These are phyloP conservation scores for Thraustotheca clavata DNA, from an alignment of 352 stramenopile species.

Conservation along the genomic window DNA sequence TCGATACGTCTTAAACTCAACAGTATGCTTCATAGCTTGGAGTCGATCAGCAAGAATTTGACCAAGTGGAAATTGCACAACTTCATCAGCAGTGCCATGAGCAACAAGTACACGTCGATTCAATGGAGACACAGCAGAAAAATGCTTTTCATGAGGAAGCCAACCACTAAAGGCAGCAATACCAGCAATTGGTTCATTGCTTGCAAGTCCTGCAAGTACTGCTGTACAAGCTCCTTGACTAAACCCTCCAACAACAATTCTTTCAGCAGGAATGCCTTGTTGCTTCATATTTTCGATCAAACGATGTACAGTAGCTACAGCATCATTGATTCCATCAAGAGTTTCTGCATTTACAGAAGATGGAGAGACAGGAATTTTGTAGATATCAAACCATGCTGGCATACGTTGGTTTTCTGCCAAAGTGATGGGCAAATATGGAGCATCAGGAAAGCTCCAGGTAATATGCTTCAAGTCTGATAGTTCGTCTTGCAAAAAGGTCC, in stretches of 20 bases:
- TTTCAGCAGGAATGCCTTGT: constrained; percentile 38
- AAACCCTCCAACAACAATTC: constrained; percentile 73
- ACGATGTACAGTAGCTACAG: constrained; percentile 1
- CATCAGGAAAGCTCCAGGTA: constrained; percentile 34
- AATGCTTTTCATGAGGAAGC: constrained; percentile 12
- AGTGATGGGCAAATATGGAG: constrained; percentile 48
- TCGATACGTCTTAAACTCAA: constrained; percentile 14
- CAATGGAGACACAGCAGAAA: neutral
- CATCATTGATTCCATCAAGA: constrained; percentile 1
- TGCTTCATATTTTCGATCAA: constrained; percentile 29
- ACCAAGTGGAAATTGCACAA: neutral
- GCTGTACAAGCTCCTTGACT: constrained; percentile 52
- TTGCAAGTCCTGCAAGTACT: constrained; percentile 25
- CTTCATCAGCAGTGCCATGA: constrained; percentile 8
- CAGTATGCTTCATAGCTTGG: neutral
- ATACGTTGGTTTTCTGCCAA: constrained; percentile 64
- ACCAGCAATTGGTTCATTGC: constrained; percentile 2
- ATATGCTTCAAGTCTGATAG: constrained; percentile 7
- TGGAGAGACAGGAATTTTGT: constrained; percentile 9
- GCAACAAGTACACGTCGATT: neutral
- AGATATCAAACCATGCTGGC: constrained; percentile 69
- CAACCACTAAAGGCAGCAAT: constrained; percentile 16
- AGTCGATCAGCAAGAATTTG: constrained; percentile 3
- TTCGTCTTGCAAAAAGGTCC: constrained; percentile 15
- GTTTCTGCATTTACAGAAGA: neutral